phyloP scores from a whole-genome alignment of 257 asterid species.

The Nicotiana otophora region DNA sequence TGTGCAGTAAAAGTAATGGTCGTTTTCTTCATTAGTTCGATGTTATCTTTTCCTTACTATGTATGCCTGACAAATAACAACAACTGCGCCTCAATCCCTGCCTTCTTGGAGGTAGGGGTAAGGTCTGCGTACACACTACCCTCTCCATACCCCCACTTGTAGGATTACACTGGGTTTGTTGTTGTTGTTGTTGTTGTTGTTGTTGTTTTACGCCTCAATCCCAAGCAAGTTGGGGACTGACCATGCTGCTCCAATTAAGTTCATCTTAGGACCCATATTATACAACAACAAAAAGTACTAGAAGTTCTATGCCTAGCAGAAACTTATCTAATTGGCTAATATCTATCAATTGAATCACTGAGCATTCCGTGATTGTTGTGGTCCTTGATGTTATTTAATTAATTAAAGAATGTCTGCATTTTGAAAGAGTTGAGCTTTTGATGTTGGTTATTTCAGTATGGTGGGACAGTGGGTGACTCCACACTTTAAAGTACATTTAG shows the following conservation, averaged over 20 bases:
- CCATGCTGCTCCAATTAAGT: neutral
- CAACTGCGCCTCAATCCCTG: neutral
- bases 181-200: no score
- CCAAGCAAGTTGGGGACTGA: neutral
- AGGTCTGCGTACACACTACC: no score
- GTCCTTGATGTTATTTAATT: neutral
- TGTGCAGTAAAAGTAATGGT: neutral
- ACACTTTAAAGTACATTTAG: neutral
- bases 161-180: no score
- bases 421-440: neutral
- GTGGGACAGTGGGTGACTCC: neutral
- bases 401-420: neutral
- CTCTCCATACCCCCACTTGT: no score
- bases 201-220: neutral
- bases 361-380: neutral
- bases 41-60: neutral
- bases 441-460: neutral
- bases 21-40: neutral
- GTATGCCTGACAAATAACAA: neutral
- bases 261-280: neutral
- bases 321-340: neutral
- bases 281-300: neutral
- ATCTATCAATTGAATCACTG: neutral
- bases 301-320: neutral
- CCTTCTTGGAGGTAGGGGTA: no score